Base-by-base conservation (phyloP, 2,329 filamentous ascomycete species). In the Colletotrichum scovillei region DNA sequence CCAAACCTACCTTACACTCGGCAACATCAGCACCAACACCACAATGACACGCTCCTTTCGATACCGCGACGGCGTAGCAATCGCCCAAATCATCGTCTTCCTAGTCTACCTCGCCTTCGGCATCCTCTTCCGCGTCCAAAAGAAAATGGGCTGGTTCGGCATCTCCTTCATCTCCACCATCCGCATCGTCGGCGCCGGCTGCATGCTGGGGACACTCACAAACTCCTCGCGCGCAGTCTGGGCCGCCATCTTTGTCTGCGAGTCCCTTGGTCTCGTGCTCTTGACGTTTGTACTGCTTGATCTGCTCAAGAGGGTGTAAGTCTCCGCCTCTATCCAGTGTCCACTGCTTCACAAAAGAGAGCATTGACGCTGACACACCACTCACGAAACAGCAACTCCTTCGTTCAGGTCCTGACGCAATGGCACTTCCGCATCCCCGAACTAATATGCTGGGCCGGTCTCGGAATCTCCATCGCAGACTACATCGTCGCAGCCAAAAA, bases 241-340 rank as follows among this genome's bases (percentile, higher is more conserved):
- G 76, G 76, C 76, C 11, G 66, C 67, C 4, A 74, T 75, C 1
- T 76, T 77, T 1, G 75, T 77, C 22, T 77, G 76, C 66, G 76
- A 77, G 5, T 76, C 74, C 2, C 46, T 77, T 0, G 76, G 76
- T 1, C 74, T 77, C 16, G 66, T 77, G 6, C 63, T 76, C 19
- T 24, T 76, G 14, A 73, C 70, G 1, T 76, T 70, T 12, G 52
- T 73, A 24, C 26, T 76, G 19, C 4, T 76, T 9, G 67, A 76
- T 5, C 49, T 75, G 5, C 46, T 77, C 1, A 57, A 69, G 62
- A 72, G 76, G 63, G 69, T 74, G 75, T 77, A 64, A 72, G 63
- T 55, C 52, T 12, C 12, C 5, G 14, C 2, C 3, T 28, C 0
- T 1, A 0, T 1, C 28, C 24, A 63, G 7, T 6, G 5, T 3